These are phyloP conservation scores for Diaporthe caulivora DNA, from an alignment of 2,329 filamentous ascomycete genomes.

Conservation along the genomic window DNA sequence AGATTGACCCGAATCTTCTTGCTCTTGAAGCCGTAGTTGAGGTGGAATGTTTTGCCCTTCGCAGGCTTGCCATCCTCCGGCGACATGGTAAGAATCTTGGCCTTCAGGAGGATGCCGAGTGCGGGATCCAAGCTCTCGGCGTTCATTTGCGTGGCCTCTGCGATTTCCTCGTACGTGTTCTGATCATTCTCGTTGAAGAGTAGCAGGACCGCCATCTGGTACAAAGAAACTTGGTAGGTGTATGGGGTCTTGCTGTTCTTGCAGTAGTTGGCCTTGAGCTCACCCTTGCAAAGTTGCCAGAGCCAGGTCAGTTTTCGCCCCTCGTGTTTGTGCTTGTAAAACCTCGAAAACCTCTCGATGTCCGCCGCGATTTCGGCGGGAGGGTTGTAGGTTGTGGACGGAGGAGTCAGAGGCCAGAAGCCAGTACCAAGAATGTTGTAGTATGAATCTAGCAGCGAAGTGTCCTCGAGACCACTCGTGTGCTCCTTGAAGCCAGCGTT, in stretches of 20 bases:
- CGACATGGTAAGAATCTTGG: slow-evolving; percentile 83
- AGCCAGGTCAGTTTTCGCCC: slow-evolving; percentile 97
- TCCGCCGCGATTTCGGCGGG: slow-evolving; percentile 87
- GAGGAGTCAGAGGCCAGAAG: slow-evolving; percentile 94
- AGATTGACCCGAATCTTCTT: slow-evolving; percentile 99
- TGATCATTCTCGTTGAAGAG: slow-evolving; percentile 94
- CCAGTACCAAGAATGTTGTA: slow-evolving; percentile 96
- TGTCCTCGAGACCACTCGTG: slow-evolving; percentile 73
- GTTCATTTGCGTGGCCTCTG: slow-evolving; percentile 82
- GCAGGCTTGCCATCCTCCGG: slow-evolving; percentile 82
- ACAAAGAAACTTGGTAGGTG: slow-evolving; percentile 97
- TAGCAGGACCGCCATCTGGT: slow-evolving; percentile 95
- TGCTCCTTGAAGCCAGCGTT: slow-evolving; percentile 91
- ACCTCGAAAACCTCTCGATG: slow-evolving; percentile 88
- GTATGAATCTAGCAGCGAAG: slow-evolving; percentile 82
- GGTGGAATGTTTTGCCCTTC: slow-evolving; percentile 81
- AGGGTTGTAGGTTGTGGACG: slow-evolving; percentile 88
- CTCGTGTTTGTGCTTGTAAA: slow-evolving; percentile 97
- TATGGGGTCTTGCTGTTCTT: slow-evolving; percentile 91
- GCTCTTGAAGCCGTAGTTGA: slow-evolving; percentile 97
- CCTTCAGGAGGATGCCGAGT: slow-evolving; percentile 88
- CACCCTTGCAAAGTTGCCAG: slow-evolving; percentile 98
- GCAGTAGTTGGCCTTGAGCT: slow-evolving; percentile 93
- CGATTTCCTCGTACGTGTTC: slow-evolving; percentile 89
- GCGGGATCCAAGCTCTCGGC: slow-evolving; percentile 89